Conservation (phyloP, 164 flowering plant genomes). For the grape (Vitis vinifera) region ASM3070453v1 NC_081805.1:6662501-6663000, state of each 20-base stretch:
- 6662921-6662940: background rate
- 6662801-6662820: background rate
- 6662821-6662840: constrained; percentile 78
- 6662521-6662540: constrained; percentile 81
- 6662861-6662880: constrained; percentile 91
- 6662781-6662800: background rate
- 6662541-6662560: constrained; percentile 94
- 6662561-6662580: constrained; percentile 87
- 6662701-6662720: background rate
- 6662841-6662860: constrained; percentile 92
- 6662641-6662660: background rate
- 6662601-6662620: constrained; percentile 75
- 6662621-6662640: background rate
- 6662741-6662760: background rate
- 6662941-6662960: no score
- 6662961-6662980: no score
- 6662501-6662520: constrained; percentile 80
- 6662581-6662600: constrained; percentile 92
- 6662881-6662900: constrained; percentile 85
- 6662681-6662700: background rate
- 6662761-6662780: background rate
- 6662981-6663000: no score
- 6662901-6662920: constrained; percentile 45
- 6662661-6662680: background rate
- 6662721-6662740: background rate